These are phyloP conservation scores for Annulohypoxylon nitens DNA, from an alignment of 495 filamentous ascomycete genomes.

Conservation along the genomic window DNA sequence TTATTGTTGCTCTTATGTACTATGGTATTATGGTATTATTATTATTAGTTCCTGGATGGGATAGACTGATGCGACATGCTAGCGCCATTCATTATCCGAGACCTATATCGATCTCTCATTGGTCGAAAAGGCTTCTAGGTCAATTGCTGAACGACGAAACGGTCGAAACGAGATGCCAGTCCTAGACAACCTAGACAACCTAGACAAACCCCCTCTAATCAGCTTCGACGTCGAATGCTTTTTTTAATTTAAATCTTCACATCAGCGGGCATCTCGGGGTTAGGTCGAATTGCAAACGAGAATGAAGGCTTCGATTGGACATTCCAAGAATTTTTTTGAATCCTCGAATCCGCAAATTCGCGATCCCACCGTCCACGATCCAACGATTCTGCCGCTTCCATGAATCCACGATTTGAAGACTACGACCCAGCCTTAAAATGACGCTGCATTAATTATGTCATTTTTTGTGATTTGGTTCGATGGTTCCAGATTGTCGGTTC, in stretches of 20 bases:
- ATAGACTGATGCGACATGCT: constrained; percentile 36
- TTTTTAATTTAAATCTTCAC: constrained; percentile 19
- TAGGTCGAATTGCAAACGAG: neutral
- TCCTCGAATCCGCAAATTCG: neutral
- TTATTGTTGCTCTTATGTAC: constrained; percentile 29
- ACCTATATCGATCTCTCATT: constrained; percentile 36
- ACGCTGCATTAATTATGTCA: constrained; percentile 35
- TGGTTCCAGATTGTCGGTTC: constrained; percentile 45
- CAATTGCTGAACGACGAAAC: constrained; percentile 38
- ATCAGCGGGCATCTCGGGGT: constrained; percentile 15
- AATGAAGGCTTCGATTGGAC: constrained; percentile 7
- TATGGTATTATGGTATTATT: constrained; percentile 12
- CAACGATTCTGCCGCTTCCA: no score
- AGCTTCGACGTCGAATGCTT: constrained; percentile 12
- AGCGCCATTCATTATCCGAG: constrained; percentile 45
- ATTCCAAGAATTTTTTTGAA: neutral
- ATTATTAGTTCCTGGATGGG: constrained; percentile 26
- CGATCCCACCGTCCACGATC: neutral
- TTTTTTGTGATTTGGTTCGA: constrained; percentile 22
- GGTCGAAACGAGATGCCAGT: constrained; percentile 37
- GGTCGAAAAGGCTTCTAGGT: constrained; percentile 4
- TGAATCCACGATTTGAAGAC: neutral
- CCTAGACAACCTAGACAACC: constrained; percentile 15
- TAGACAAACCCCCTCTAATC: neutral
- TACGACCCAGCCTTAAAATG: constrained; percentile 30